Conservation (phyloP, 139 green algal species). For the Chlorella sp. region DNA sequence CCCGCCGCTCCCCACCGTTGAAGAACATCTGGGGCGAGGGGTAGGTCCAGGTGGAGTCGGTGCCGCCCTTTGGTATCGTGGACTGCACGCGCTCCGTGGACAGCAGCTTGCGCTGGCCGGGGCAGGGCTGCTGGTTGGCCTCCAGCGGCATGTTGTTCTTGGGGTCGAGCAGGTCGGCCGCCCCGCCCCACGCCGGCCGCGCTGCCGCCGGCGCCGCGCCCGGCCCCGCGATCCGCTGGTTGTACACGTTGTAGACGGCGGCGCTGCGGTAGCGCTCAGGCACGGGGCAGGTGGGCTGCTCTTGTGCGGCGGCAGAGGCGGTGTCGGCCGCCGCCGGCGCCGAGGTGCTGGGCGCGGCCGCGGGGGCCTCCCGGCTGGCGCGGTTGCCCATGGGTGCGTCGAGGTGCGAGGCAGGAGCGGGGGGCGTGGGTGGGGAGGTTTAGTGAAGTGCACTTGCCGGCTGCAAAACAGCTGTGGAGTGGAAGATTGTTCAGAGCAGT, state of each 20-base stretch:
- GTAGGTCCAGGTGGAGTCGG: constrained; percentile 84
- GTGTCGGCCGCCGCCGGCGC: not conserved
- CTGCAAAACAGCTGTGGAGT: no score
- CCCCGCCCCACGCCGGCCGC: constrained; percentile 20
- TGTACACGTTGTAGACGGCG: constrained; percentile 93
- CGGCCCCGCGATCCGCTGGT: constrained; percentile 71
- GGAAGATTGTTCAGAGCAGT: no score
- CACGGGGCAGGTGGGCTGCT: constrained; percentile 36
- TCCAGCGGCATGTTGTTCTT: constrained; percentile 93
- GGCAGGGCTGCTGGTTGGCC: constrained; percentile 84
- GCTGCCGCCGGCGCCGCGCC: constrained; percentile 3
- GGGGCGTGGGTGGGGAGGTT: no score
- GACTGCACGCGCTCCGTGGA: constrained; percentile 69
- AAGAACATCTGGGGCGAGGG: constrained; percentile 98
- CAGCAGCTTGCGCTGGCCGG: constrained; percentile 80
- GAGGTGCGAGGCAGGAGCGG: no score
- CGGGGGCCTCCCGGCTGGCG: constrained; percentile 14
- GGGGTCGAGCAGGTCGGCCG: constrained; percentile 70
- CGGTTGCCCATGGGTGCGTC: constrained; percentile 22
- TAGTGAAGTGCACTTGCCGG: no score
- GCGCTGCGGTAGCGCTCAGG: constrained; percentile 40
- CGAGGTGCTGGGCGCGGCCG: not conserved
- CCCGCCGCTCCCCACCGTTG: constrained; percentile 75
- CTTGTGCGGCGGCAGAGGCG: not conserved
- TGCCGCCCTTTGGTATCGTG: constrained; percentile 93